A percentile compares a stretch with the other conserved stretches of the same genome.
Evolutionary conservation across 257 asterid genomes (phyloP).

Genomic region (Solanum gandarillasii): DNA sequence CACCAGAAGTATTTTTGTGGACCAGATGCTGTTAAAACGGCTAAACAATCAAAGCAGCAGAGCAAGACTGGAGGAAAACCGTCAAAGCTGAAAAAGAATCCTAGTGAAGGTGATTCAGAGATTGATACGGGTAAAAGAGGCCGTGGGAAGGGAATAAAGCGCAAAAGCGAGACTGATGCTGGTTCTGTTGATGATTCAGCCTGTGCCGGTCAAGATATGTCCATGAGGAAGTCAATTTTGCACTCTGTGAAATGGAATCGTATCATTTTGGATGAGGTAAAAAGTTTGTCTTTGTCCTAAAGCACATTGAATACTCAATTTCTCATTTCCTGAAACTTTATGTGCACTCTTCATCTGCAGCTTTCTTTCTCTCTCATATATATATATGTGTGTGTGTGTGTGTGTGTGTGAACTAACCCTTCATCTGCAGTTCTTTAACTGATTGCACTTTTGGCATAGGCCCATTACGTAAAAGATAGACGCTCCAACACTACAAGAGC

Average conservation of each 20-base stretch:
- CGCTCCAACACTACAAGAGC: slow-evolving; percentile 82
- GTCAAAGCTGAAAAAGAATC: slow-evolving; percentile 16
- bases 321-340: not conserved
- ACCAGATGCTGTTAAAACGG: slow-evolving; percentile 62
- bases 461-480: slow-evolving; percentile 84
- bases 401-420: not conserved
- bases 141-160: slow-evolving; percentile 13
- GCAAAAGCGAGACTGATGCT: slow-evolving; percentile 12
- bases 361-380: not conserved
- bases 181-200: slow-evolving; percentile 14
- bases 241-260: slow-evolving; percentile 84
- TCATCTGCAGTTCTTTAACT: not conserved
- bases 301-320: not conserved
- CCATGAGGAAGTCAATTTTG: slow-evolving; percentile 46
- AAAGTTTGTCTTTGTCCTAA: not conserved
- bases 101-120: slow-evolving; percentile 17
- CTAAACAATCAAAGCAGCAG: slow-evolving; percentile 76
- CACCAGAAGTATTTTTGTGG: slow-evolving; percentile 79
- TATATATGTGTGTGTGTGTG: not conserved
- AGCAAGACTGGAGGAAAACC: slow-evolving; percentile 23
- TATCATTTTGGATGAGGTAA: slow-evolving; percentile 79
- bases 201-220: slow-evolving; percentile 14
- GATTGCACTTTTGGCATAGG: slow-evolving; percentile 30
- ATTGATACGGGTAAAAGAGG: slow-evolving; percentile 13
- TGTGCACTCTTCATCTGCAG: not conserved